These are phyloP conservation scores for Penicillium robsamsonii DNA, from an alignment of 495 filamentous ascomycete genomes.

Conservation along the genomic window DNA sequence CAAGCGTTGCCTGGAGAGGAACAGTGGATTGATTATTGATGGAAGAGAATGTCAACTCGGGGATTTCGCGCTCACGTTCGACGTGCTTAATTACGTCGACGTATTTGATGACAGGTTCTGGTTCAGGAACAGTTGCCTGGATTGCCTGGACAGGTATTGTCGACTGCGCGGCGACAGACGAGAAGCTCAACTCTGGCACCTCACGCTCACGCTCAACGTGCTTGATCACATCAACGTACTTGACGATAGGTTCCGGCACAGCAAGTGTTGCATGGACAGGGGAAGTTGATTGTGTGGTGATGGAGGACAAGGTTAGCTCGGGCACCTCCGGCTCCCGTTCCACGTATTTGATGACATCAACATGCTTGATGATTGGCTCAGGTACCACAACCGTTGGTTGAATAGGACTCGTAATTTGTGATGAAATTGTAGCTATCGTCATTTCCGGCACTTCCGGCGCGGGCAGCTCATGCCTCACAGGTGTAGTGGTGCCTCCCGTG, in stretches of 20 bases:
- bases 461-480: conserved; percentile 26
- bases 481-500: conserved; percentile 30
- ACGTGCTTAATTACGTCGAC: conserved; percentile 4
- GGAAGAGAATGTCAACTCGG: conserved; percentile 13
- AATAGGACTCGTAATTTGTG: conserved; percentile 2
- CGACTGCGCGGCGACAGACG: conserved; percentile 5
- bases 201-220: conserved; percentile 9
- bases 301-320: conserved; percentile 29
- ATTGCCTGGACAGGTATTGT: conserved; percentile 6
- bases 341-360: conserved; percentile 11
- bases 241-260: conserved; percentile 20
- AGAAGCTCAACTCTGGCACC: conserved; percentile 5
- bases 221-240: conserved; percentile 11
- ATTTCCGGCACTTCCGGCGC: conserved; percentile 25
- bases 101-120: conserved; percentile 13
- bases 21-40: conserved; percentile 14
- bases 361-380: conserved; percentile 11
- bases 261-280: conserved; percentile 25
- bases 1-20: conserved; percentile 13
- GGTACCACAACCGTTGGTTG: conserved; percentile 2
- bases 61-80: conserved; percentile 13
- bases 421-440: conserved; percentile 18
- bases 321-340: conserved; percentile 19
- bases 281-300: conserved; percentile 34
- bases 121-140: conserved; percentile 9